These are phyloP conservation scores for Carex arenaria DNA, from an alignment of 202 grass and related monocot genomes.

Conservation along the genomic window DNA sequence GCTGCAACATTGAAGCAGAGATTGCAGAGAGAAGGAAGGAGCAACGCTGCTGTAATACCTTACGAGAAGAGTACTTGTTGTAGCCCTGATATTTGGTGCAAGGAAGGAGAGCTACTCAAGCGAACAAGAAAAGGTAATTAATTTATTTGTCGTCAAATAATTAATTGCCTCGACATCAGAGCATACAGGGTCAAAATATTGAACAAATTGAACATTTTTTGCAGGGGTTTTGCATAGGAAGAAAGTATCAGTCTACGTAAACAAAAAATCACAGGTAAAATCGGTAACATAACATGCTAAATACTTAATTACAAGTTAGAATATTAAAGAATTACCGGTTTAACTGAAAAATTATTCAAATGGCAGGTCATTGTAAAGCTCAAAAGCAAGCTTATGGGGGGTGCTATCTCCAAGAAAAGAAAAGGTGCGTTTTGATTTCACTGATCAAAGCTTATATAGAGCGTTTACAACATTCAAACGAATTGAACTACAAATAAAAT, in stretches of 20 bases:
- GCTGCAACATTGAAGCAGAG: slow-evolving; percentile 56
- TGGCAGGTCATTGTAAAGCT: slow-evolving; percentile 81
- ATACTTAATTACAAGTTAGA: neutral
- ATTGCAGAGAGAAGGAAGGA: slow-evolving; percentile 63
- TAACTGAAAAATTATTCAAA: neutral
- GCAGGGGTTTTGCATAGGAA: slow-evolving; percentile 61
- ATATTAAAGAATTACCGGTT: neutral
- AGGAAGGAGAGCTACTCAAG: slow-evolving; percentile 78
- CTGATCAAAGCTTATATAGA: neutral
- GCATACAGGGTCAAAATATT: neutral
- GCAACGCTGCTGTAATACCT: slow-evolving; percentile 58
- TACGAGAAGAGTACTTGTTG: slow-evolving; percentile 52
- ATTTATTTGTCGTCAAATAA: neutral
- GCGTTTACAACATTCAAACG: neutral
- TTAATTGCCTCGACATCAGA: neutral
- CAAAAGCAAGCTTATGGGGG: slow-evolving; percentile 91
- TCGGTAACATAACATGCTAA: neutral
- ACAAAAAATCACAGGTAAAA: slow-evolving; percentile 60
- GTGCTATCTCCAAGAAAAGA: slow-evolving; percentile 88
- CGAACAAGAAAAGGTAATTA: slow-evolving; percentile 50
- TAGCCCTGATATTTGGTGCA: slow-evolving; percentile 78
- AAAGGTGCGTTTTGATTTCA: slow-evolving; percentile 34
- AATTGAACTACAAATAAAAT: neutral
- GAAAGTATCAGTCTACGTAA: slow-evolving; percentile 63
- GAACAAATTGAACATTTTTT: neutral